Conservation (phyloP, 306 rosid species). For the Cucurbita moschata region DNA sequence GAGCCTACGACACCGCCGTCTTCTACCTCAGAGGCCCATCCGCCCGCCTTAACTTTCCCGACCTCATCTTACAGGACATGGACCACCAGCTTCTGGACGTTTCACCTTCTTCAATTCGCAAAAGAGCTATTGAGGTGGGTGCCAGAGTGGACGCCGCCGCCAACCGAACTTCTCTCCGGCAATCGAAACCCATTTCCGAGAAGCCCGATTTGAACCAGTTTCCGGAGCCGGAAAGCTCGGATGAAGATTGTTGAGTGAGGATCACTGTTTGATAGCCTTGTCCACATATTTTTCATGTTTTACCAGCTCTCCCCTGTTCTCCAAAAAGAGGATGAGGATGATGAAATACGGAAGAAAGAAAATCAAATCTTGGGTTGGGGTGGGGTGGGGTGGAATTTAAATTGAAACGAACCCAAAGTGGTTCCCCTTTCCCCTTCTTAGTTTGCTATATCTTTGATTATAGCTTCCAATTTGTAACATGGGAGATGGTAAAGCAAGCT, state of each 20-base stretch:
- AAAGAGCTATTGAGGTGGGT: conserved; percentile 53
- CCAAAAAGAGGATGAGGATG: neutral
- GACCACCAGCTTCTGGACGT: conserved; percentile 14
- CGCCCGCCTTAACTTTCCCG: conserved; percentile 58
- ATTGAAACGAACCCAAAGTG: conserved; percentile 1
- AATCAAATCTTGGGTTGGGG: neutral
- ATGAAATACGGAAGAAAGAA: neutral
- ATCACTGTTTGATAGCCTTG: neutral
- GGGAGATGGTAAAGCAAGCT: neutral
- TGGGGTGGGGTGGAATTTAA: neutral
- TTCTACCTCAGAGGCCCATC: conserved; percentile 53
- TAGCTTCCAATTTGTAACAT: neutral
- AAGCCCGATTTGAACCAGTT: conserved; percentile 57
- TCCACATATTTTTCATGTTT: neutral
- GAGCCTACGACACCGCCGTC: conserved; percentile 74
- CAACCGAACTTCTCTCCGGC: conserved; percentile 28
- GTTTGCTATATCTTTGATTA: neutral
- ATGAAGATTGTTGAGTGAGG: conserved; percentile 8
- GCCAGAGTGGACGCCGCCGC: conserved; percentile 70
- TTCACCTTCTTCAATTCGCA: conserved; percentile 48
- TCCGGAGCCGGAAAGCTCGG: conserved; percentile 62
- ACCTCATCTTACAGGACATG: conserved; percentile 20
- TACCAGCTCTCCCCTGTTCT: neutral
- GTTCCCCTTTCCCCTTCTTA: conserved; percentile 7
- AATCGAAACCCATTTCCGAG: conserved; percentile 6